These are phyloP conservation scores for Exidia glandulosa DNA, from an alignment of 768 basidiomycete species.

Conservation along the genomic window DNA sequence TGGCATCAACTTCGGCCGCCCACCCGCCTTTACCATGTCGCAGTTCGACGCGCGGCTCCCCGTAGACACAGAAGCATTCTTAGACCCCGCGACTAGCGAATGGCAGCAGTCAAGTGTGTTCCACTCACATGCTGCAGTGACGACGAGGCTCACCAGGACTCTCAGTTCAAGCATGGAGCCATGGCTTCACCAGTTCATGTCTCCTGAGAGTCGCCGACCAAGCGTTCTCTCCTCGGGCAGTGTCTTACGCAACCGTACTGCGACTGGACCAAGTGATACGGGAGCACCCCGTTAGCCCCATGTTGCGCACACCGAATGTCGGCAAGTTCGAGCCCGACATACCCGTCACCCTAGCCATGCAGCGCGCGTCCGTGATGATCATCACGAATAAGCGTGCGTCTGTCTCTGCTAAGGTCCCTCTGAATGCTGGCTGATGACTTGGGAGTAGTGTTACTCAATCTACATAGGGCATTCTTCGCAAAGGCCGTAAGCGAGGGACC, in stretches of 20 bases:
- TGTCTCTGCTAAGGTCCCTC: no score
- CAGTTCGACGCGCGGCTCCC: neutral
- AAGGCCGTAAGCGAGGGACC: conserved; percentile 57
- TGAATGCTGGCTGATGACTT: no score
- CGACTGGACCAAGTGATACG: no score
- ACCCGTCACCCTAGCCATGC: no score
- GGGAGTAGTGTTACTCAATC: conserved; percentile 62
- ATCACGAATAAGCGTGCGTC: no score
- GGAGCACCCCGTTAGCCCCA: no score
- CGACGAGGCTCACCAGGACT: neutral
- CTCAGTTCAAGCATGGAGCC: neutral
- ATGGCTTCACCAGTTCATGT: neutral
- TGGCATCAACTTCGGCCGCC: neutral
- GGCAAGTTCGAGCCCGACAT: no score
- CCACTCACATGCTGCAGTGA: neutral
- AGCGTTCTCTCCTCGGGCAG: no score
- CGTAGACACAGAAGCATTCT: neutral
- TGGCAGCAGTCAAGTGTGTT: neutral
- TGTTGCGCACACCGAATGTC: no score
- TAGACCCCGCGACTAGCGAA: neutral
- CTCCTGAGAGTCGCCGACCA: neutral
- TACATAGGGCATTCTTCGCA: conserved; percentile 69
- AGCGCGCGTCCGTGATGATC: no score
- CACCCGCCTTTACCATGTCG: neutral
- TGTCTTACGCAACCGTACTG: no score